Evolutionary conservation across 2,329 filamentous ascomycete species (phyloP).

Genomic region (Neonectria punicea): DNA sequence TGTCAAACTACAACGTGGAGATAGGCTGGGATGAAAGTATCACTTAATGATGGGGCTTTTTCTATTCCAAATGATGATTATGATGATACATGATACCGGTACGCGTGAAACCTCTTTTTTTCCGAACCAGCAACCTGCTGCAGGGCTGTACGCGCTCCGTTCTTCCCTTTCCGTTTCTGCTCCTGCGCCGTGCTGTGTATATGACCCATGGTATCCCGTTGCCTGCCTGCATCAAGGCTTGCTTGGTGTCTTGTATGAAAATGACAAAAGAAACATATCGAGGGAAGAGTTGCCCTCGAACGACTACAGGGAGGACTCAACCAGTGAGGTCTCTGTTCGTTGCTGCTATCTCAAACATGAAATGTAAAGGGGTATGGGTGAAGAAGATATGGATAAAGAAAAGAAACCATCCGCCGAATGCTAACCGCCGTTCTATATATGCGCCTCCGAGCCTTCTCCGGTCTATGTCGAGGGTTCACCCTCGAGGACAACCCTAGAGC

Average conservation of each 20-base stretch:
- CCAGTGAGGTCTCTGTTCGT: constrained; percentile 19
- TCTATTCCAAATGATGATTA: constrained; percentile 30
- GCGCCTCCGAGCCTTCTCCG: background rate
- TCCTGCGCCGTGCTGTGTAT: constrained; percentile 38
- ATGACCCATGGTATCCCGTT: constrained; percentile 35
- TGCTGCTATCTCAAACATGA: constrained; percentile 3
- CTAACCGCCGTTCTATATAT: background rate
- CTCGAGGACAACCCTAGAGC: constrained; percentile 60
- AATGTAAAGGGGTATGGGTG: constrained; percentile 8
- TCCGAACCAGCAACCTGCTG: constrained; percentile 32
- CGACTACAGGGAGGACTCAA: constrained; percentile 8
- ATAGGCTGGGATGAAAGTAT: constrained; percentile 23
- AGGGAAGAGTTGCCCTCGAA: background rate
- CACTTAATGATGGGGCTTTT: constrained; percentile 25
- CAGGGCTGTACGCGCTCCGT: constrained; percentile 19
- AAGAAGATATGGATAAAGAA: background rate
- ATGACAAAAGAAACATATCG: constrained; percentile 7
- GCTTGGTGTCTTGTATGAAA: constrained; percentile 12
- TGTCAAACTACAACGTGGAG: constrained; percentile 13
- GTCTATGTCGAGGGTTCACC: constrained; percentile 31
- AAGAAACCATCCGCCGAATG: background rate
- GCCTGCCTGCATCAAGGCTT: constrained; percentile 32
- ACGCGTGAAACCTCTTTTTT: background rate
- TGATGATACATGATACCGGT: constrained; percentile 12
- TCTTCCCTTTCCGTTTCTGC: constrained; percentile 29